Conservation (phyloP, 192 early-diverging fungal species). For the Coemansia asiatica region DNA sequence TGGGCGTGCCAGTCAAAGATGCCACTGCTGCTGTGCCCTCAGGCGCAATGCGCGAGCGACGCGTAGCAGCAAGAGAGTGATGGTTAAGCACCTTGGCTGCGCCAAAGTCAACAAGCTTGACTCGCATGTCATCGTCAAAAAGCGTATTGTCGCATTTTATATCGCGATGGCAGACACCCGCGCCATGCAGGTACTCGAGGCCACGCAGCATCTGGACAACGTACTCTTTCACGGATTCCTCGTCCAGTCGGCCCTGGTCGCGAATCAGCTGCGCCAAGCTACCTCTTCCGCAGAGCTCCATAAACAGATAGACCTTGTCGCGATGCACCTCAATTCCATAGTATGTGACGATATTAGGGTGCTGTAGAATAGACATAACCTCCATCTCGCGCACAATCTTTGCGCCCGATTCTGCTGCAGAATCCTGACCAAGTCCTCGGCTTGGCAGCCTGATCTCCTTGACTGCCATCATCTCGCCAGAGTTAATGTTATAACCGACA, state of each 20-base stretch:
- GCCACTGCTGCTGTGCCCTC: conserved; percentile 9
- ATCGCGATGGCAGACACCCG: conserved; percentile 87
- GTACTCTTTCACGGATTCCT: conserved; percentile 68
- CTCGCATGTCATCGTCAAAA: conserved; percentile 70
- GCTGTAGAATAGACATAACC: conserved; percentile 85
- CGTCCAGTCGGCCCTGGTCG: conserved; percentile 81
- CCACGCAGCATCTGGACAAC: conserved; percentile 82
- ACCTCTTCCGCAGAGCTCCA: conserved; percentile 86
- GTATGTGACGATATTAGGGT: conserved; percentile 88
- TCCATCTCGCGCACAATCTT: conserved; percentile 89
- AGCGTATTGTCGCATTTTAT: conserved; percentile 87
- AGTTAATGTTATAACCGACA: conserved; percentile 78
- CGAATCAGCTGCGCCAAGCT: conserved; percentile 67
- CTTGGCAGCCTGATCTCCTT: conserved; percentile 87
- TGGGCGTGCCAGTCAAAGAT: conserved; percentile 62
- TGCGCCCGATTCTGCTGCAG: conserved; percentile 30
- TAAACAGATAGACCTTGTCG: conserved; percentile 86
- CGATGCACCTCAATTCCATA: conserved; percentile 90
- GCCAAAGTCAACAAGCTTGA: conserved; percentile 91
- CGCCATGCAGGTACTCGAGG: conserved; percentile 77
- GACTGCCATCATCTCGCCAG: conserved; percentile 85
- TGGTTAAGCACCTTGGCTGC: conserved; percentile 84
- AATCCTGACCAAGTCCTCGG: conserved; percentile 38
- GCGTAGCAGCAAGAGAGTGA: conserved; percentile 54
- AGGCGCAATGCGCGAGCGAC: conserved; percentile 30